Base-by-base conservation (phyloP, 768 basidiomycete genomes). In the Pholiota conissans region DNA sequence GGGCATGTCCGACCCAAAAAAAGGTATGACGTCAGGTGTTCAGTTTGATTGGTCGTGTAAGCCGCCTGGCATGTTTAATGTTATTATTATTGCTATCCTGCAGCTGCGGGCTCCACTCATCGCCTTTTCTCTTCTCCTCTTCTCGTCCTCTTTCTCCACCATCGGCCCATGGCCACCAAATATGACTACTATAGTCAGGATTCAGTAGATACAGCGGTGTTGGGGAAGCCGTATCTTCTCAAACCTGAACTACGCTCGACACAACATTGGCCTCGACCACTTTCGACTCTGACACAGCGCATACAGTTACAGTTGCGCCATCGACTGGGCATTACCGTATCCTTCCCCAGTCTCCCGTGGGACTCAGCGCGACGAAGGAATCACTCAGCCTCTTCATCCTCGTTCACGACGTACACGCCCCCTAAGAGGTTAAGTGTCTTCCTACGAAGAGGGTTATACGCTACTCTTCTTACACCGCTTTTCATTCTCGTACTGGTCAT, bases 401-500 rank as follows among this genome's bases (percentile, higher is more conserved):
- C 49, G 49, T 3, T 22, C 10, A 11, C n/a, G 11, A 11, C 50
- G n/a, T n/a, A n/a, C n/a, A n/a, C n/a, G n/a, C n/a, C n/a, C n/a
- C n/a, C n/a, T n/a, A n/a, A n/a, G n/a, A n/a, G n/a, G n/a, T 32
- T 5, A 16, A 37, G 14, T 13, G 16, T 22, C 50, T 3, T 39
- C 22, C 24, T 52, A 13, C 18, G 32, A 10, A 1, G 18, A 22
- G 42, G 7, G 42, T 20, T 46, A 0, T 24, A n/a, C 27, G 28
- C 42, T 18, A 0, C 32, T 7, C 7, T 54, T 11, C 18, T 54
- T 11, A 49, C 52, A 9, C 49, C 60, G 2, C 18, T 50, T 1
- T 20, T 57, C 5, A 47, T 66, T 8, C 24, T 58, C 1, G 13
- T 60, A 5, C 11, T 65, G n/a, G 29, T 63, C 2, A 45, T 71